Conservation (phyloP, 805 yeast species). For the Yarrowia deformans region DNA sequence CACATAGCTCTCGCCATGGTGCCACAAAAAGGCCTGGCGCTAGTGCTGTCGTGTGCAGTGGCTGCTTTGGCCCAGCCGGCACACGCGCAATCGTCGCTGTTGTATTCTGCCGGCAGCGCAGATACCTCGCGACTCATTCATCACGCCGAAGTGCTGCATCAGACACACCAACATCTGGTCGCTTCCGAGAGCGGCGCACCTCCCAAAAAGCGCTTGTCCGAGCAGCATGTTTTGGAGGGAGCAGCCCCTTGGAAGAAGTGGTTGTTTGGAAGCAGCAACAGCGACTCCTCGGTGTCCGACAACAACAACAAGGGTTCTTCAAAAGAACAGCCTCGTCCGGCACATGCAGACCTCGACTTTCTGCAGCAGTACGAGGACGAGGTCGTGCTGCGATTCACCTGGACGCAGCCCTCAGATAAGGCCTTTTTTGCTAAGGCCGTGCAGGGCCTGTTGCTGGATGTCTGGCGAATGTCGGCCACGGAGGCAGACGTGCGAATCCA, state of each 20-base stretch:
- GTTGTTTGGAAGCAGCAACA: constrained; percentile 15
- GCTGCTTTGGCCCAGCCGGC: constrained; percentile 35
- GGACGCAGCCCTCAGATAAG: constrained; percentile 41
- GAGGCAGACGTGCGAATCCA: constrained; percentile 45
- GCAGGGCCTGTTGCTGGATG: constrained; percentile 45
- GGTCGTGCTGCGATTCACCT: constrained; percentile 56
- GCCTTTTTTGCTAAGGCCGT: constrained; percentile 44
- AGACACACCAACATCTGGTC: constrained; percentile 30
- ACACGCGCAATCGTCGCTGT: constrained; percentile 25
- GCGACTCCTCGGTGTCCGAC: not conserved
- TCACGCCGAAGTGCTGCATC: constrained; percentile 34
- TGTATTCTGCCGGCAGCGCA: constrained; percentile 39
- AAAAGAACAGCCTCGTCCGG: constrained; percentile 14
- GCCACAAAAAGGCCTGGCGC: constrained; percentile 40
- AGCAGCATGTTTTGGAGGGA: constrained; percentile 40
- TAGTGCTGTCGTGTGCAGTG: constrained; percentile 29
- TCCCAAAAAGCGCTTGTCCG: constrained; percentile 38
- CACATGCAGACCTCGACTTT: constrained; percentile 46
- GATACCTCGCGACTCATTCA: constrained; percentile 33
- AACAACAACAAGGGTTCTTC: not conserved
- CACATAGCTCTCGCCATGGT: constrained; percentile 27
- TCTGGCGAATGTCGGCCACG: constrained; percentile 44
- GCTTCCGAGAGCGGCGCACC: constrained; percentile 40
- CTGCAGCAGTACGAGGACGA: constrained; percentile 54
- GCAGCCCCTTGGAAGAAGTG: constrained; percentile 33